Conservation (phyloP, 306 rosid species). For the Prunus fruticosa region DNA sequence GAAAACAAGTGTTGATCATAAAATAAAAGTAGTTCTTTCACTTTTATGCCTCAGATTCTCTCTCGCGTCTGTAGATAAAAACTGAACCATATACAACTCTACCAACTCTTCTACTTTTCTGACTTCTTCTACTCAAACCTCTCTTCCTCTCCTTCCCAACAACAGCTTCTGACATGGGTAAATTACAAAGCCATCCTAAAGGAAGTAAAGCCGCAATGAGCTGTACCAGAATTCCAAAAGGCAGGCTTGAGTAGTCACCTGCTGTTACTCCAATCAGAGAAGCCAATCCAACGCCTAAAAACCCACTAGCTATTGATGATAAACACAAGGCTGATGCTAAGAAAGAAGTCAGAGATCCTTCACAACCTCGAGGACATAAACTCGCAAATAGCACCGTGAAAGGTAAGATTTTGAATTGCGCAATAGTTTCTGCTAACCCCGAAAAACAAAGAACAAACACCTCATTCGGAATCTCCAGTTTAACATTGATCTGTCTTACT, state of each 20-base stretch:
- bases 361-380: slow-evolving; percentile 76
- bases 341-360: slow-evolving; percentile 39
- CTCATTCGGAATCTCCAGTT: slow-evolving; percentile 64
- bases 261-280: neutral
- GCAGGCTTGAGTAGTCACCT: slow-evolving; percentile 62
- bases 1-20: neutral
- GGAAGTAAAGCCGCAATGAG: slow-evolving; percentile 70
- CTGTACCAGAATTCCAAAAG: slow-evolving; percentile 59
- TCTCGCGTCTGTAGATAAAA: slow-evolving; percentile 52
- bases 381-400: slow-evolving; percentile 64
- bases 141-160: slow-evolving; percentile 45
- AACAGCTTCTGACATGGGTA: slow-evolving; percentile 44
- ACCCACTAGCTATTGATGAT: too few relatives aligned
- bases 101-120: slow-evolving; percentile 69
- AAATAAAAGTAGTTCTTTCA: neutral
- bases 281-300: too few relatives aligned
- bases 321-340: too few relatives aligned
- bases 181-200: slow-evolving; percentile 40
- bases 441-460: slow-evolving; percentile 68
- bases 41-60: slow-evolving; percentile 54
- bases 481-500: slow-evolving; percentile 62
- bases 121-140: slow-evolving; percentile 49
- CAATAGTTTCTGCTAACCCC: slow-evolving; percentile 69
- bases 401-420: slow-evolving; percentile 84
- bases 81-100: slow-evolving; percentile 51